Percentiles rank a stretch among this genome's conserved stretches.
Conservation (phyloP, 768 basidiomycete species). For the Pulveroboletus sp. region DNA sequence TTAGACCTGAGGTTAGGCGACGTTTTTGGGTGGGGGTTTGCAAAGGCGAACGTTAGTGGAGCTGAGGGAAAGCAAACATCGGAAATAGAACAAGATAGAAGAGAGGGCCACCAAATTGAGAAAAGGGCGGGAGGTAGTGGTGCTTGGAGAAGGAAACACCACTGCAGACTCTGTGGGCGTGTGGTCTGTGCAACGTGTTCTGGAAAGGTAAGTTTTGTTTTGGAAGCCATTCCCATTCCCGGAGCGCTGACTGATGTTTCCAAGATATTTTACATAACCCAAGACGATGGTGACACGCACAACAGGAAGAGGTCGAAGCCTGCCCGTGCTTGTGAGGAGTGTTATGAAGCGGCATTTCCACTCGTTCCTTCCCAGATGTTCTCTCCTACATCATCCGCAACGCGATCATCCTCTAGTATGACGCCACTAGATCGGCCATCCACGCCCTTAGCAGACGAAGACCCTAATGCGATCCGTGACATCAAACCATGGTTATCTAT, state of each 20-base stretch:
- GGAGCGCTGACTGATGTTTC: slow-evolving; percentile 1
- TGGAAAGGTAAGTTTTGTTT: slow-evolving; percentile 48
- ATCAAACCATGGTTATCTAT: slow-evolving; percentile 32
- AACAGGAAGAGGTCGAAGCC: slow-evolving; percentile 50
- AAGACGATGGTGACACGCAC: slow-evolving; percentile 36
- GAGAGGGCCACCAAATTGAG: slow-evolving; percentile 3
- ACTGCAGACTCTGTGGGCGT: slow-evolving; percentile 80
- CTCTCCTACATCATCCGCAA: slow-evolving; percentile 4
- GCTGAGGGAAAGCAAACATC: slow-evolving; percentile 12
- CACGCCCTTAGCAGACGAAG: slow-evolving; percentile 16
- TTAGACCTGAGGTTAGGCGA: slow-evolving; percentile 24
- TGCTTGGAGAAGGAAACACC: slow-evolving; percentile 63
- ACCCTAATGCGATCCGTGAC: slow-evolving; percentile 1
- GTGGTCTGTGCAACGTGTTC: slow-evolving; percentile 88
- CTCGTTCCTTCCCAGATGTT: slow-evolving; percentile 22
- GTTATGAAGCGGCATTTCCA: slow-evolving; percentile 85
- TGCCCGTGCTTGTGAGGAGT: slow-evolving; percentile 79
- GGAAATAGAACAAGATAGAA: slow-evolving; percentile 5
- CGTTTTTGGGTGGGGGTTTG: slow-evolving; percentile 26
- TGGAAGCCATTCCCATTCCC: not conserved
- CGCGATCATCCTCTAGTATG: slow-evolving; percentile 5
- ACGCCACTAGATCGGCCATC: slow-evolving; percentile 16
- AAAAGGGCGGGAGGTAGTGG: slow-evolving; percentile 15
- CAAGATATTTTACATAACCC: slow-evolving; percentile 78
- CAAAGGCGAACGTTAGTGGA: slow-evolving; percentile 37